Evolutionary conservation across 2,329 filamentous ascomycete species (phyloP).

Genomic region (Sporothrix globosa): DNA sequence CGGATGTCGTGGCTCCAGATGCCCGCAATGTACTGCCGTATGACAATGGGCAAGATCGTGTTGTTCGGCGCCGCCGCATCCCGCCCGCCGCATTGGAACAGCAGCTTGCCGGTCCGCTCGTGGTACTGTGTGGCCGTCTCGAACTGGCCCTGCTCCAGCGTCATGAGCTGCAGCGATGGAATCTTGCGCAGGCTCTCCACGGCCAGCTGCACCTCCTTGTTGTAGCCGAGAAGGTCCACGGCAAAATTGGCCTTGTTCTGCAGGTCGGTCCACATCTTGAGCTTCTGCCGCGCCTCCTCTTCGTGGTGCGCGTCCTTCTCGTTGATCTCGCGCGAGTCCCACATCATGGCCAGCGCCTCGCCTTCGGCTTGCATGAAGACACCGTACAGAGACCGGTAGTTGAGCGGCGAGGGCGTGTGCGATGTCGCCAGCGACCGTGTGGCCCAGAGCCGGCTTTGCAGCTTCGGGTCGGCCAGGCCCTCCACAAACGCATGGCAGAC

Average conservation of each 20-base stretch:
- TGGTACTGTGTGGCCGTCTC: conserved; percentile 58
- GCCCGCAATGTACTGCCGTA: conserved; percentile 56
- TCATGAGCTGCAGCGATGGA: conserved; percentile 56
- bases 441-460: conserved; percentile 51
- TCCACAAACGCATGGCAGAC: conserved; percentile 58
- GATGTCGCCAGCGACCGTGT: conserved; percentile 54
- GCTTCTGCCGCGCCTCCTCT: conserved; percentile 43
- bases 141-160: conserved; percentile 57
- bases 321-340: conserved; percentile 47
- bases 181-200: conserved; percentile 55
- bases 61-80: conserved; percentile 37
- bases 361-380: conserved; percentile 60
- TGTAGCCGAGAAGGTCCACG: conserved; percentile 54
- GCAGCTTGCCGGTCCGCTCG: conserved; percentile 49
- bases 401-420: conserved; percentile 38
- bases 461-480: conserved; percentile 54
- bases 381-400: conserved; percentile 56
- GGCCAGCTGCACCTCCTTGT: conserved; percentile 56
- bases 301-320: conserved; percentile 46
- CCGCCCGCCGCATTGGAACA: conserved; percentile 43
- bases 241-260: conserved; percentile 49
- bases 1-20: conserved; percentile 54
- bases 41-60: conserved; percentile 41
- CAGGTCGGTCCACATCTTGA: conserved; percentile 53
- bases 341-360: conserved; percentile 55